Percentiles rank a stretch among this genome's conserved stretches.
Conservation (phyloP, 164 flowering plant genomes). For the Paratinospora sagittata region DNA sequence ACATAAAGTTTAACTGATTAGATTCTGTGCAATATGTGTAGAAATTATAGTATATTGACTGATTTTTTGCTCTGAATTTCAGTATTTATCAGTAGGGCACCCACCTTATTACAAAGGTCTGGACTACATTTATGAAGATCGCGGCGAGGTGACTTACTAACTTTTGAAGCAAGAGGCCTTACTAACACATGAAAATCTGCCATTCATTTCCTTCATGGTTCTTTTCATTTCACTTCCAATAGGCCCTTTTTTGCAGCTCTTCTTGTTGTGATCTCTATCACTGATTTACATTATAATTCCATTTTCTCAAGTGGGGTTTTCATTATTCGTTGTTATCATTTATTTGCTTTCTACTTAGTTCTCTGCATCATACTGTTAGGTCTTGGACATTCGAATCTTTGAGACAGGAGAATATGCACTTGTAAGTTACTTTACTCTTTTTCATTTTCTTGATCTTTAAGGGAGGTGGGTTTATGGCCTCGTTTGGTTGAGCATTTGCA, state of each 20-base stretch:
- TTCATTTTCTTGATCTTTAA: not conserved
- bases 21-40: not conserved
- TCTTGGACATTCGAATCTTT: conserved; percentile 73
- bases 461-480: too few relatives aligned
- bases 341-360: too few relatives aligned
- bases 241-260: not conserved
- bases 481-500: too few relatives aligned
- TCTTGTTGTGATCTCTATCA: not conserved
- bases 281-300: not conserved
- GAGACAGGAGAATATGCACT: conserved; percentile 93
- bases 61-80: conserved; percentile 11
- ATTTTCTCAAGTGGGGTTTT: not conserved
- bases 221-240: not conserved
- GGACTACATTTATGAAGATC: conserved; percentile 92
- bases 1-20: not conserved
- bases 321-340: not conserved
- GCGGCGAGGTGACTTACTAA: conserved; percentile 62
- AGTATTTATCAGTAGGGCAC: conserved; percentile 92
- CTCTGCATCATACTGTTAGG: conserved; percentile 48
- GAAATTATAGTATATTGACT: not conserved
- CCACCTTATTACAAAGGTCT: conserved; percentile 87
- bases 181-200: not conserved
- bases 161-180: not conserved
- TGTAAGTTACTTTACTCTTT: conserved; percentile 36
- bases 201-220: not conserved